These are phyloP conservation scores for Cucurbita argyrosperma DNA, from an alignment of 306 rosid genomes.

Conservation along the genomic window DNA sequence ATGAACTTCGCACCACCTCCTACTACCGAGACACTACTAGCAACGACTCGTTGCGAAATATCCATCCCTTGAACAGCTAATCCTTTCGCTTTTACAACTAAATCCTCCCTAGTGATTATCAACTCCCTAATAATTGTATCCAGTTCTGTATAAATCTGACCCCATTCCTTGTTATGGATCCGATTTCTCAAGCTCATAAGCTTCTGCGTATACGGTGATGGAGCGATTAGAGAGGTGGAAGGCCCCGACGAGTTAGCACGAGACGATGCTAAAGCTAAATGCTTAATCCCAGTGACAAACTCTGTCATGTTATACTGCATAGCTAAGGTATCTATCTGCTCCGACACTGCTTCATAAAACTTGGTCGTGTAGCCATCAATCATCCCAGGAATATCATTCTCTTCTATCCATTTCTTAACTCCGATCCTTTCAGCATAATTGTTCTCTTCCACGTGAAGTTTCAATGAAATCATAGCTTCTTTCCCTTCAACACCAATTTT, in stretches of 20 bases:
- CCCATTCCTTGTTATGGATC: slow-evolving; percentile 63
- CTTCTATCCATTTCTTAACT: slow-evolving; percentile 85
- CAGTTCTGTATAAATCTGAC: slow-evolving; percentile 44
- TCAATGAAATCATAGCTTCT: slow-evolving; percentile 77
- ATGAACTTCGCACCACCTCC: slow-evolving; percentile 56
- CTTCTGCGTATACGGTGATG: slow-evolving; percentile 52
- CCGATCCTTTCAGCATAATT: slow-evolving; percentile 84
- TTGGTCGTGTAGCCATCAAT: slow-evolving; percentile 65
- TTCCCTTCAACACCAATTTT: slow-evolving; percentile 91
- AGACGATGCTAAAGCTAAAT: slow-evolving; percentile 35
- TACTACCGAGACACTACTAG: slow-evolving; percentile 51
- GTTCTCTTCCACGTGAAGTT: slow-evolving; percentile 59
- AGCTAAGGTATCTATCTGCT: slow-evolving; percentile 79
- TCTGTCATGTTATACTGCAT: slow-evolving; percentile 81
- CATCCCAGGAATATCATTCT: slow-evolving; percentile 79
- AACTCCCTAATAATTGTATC: slow-evolving; percentile 56
- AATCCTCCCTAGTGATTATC: slow-evolving; percentile 61
- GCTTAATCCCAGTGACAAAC: slow-evolving; percentile 70
- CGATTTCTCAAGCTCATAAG: slow-evolving; percentile 55
- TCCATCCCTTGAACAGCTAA: slow-evolving; percentile 62
- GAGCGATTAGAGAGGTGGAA: slow-evolving; percentile 24
- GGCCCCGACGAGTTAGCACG: slow-evolving; percentile 32
- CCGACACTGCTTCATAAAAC: slow-evolving; percentile 63
- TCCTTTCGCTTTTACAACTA: slow-evolving; percentile 73
- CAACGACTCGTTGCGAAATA: slow-evolving; percentile 51